A percentile compares a stretch with the other conserved stretches of the same genome.
These are phyloP conservation scores for Brachypodium distachyon DNA, from an alignment of 202 grass and related monocot genomes.

Conservation along the genomic window DNA sequence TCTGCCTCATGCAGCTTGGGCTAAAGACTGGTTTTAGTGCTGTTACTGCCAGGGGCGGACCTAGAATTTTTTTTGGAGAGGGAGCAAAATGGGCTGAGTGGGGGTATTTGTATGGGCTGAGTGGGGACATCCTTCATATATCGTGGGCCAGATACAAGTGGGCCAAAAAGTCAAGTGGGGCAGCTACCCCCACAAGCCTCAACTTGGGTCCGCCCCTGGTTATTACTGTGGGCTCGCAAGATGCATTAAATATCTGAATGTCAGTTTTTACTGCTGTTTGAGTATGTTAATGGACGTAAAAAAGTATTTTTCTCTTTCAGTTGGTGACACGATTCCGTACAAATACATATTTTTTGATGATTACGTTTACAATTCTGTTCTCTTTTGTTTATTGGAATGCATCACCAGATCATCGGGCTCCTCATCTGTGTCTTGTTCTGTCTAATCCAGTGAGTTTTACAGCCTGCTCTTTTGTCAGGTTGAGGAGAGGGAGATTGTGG, in stretches of 20 bases:
- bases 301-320: conserved; percentile 6
- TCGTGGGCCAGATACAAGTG: no score
- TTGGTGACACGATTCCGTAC: neutral
- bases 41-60: no score
- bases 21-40: no score
- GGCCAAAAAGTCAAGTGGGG: no score
- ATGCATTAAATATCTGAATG: neutral
- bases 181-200: no score
- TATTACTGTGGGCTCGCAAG: neutral
- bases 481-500: conserved; percentile 93
- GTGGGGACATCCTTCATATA: no score
- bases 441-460: neutral
- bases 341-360: conserved; percentile 6
- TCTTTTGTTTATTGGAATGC: neutral
- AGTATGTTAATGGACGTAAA: neutral
- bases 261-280: neutral
- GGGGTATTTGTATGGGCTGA: no score
- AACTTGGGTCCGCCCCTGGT: no score
- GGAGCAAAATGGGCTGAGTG: no score
- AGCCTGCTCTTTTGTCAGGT: conserved; percentile 42
- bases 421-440: conserved; percentile 11
- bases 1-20: no score
- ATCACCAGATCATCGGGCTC: neutral
- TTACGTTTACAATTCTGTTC: neutral
- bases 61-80: no score